These are phyloP conservation scores for Lunasporangiospora selenospora DNA, from an alignment of 192 early-diverging fungal species.

Conservation along the genomic window DNA sequence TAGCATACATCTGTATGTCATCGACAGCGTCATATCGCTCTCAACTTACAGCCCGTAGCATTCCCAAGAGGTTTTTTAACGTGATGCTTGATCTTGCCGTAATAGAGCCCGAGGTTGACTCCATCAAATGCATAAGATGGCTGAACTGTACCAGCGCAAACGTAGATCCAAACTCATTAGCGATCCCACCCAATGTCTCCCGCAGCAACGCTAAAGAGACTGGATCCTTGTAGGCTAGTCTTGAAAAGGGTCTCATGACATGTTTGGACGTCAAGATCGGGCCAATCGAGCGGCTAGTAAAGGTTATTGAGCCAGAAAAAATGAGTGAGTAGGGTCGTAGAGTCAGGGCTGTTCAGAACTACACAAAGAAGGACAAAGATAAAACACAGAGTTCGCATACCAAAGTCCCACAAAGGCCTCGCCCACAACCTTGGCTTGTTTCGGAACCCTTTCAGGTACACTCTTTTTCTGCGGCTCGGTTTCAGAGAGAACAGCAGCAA, in stretches of 20 bases:
- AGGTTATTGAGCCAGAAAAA: not conserved
- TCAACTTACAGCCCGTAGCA: conserved; percentile 34
- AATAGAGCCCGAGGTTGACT: conserved; percentile 23
- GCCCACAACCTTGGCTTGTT: conserved; percentile 49
- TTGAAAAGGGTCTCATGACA: conserved; percentile 61
- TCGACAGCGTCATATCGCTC: no score
- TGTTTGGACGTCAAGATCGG: conserved; percentile 64
- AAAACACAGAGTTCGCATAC: conserved; percentile 13
- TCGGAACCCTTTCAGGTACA: conserved; percentile 2
- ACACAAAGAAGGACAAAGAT: not conserved
- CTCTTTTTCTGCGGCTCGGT: conserved; percentile 7
- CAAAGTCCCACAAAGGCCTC: conserved; percentile 60
- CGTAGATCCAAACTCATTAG: conserved; percentile 60
- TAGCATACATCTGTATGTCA: not conserved
- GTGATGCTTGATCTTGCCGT: conserved; percentile 38
- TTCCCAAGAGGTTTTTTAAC: conserved; percentile 23
- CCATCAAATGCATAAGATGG: conserved; percentile 57
- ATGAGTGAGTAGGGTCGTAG: not conserved
- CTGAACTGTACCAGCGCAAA: conserved; percentile 62
- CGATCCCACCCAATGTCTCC: conserved; percentile 52
- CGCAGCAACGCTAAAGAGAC: conserved; percentile 38
- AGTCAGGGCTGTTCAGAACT: not conserved
- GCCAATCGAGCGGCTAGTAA: conserved; percentile 50
- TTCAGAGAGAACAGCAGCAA: conserved; percentile 1
- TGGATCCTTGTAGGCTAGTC: conserved; percentile 56